Evolutionary conservation across 1,139 yeast genomes (phyloP), one percentile per base, ranked within the genome.

Genomic region (Geotrichum klebahnii): DNA sequence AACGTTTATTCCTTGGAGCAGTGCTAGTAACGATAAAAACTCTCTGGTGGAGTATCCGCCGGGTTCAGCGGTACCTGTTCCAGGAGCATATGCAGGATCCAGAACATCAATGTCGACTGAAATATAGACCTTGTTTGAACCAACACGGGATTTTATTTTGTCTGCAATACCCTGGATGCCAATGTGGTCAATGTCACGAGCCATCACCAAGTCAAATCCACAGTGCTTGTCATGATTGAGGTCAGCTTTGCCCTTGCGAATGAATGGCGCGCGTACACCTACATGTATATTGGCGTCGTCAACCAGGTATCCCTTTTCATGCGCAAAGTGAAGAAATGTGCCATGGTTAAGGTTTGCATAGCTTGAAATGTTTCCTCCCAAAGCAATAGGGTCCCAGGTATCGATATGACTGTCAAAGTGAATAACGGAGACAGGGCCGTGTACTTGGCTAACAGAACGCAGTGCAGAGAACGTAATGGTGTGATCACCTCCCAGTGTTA

Each of bases 21-120:
- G 71, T 59, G 89, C 75, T 53, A 84, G 70, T 24, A 84, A 72
- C 53, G 79, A 72, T 53, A 83, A 71, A 52, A 84, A 72, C 63
- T 84, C 94, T 55, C 94, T 73, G 5, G 90, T 84, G 47, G 84
- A 69, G 74, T 84, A 78, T 50, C 94, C 94, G 51, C 94, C 94
- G 1, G 86, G 82, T 67, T 84, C 94, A 55, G 82, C 84, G 2
- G 94, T 84, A 3, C 94, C 94, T 0, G 94, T 84, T 0, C 92
- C 94, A 51, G 88, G 84, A 5, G 90, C 87, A 59, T 80, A 79
- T 1, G 82, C 89, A 1, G 94, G 92, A 64, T 84, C 94, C 56
- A 84, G 71, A 10, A 82, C 87, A 64, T 84, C 94, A 45, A 84
- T 82, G 64, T 84, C 94, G 36, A 84, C 82, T 5, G 86, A 79